Conservation (phyloP, 192 early-diverging fungal genomes). For the Entomortierella parvispora region DNA sequence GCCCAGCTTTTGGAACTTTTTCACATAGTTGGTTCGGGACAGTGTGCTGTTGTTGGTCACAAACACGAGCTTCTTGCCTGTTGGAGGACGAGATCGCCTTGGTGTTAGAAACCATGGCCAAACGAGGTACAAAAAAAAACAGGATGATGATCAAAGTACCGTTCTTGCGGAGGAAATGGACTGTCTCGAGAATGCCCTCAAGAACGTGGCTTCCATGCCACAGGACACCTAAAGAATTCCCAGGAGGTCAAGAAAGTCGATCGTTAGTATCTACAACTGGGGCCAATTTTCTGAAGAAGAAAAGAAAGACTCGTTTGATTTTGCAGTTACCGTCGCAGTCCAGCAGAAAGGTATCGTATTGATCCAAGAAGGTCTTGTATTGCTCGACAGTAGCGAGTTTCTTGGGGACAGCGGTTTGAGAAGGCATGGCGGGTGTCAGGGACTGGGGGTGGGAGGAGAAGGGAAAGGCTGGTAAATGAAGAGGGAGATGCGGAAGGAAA, state of each 20-base stretch:
- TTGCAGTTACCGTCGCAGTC: constrained; percentile 90
- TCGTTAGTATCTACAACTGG: no score
- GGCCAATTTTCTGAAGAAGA: not conserved
- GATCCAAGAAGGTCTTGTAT: constrained; percentile 71
- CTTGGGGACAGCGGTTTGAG: constrained; percentile 12
- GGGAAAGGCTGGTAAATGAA: not conserved
- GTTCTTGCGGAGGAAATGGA: constrained; percentile 75
- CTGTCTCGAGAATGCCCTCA: constrained; percentile 72
- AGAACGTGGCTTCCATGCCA: constrained; percentile 85
- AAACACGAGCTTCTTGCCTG: constrained; percentile 92
- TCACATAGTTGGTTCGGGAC: constrained; percentile 80
- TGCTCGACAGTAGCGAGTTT: constrained; percentile 62
- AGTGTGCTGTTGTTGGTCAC: constrained; percentile 98
- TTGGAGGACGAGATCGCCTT: constrained; percentile 5
- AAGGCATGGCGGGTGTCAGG: constrained; percentile 2
- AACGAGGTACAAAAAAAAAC: not conserved
- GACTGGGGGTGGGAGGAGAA: not conserved
- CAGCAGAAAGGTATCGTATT: constrained; percentile 92
- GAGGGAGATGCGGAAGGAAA: not conserved
- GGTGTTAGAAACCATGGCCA: not conserved
- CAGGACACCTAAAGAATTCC: constrained; percentile 82
- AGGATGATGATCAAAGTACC: constrained; percentile 52
- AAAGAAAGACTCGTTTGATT: constrained; percentile 1
- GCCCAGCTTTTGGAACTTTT: constrained; percentile 85
- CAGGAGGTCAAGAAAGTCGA: no score